Conservation (phyloP, 169 alveolate genomes). For the Theileria equi region DNA sequence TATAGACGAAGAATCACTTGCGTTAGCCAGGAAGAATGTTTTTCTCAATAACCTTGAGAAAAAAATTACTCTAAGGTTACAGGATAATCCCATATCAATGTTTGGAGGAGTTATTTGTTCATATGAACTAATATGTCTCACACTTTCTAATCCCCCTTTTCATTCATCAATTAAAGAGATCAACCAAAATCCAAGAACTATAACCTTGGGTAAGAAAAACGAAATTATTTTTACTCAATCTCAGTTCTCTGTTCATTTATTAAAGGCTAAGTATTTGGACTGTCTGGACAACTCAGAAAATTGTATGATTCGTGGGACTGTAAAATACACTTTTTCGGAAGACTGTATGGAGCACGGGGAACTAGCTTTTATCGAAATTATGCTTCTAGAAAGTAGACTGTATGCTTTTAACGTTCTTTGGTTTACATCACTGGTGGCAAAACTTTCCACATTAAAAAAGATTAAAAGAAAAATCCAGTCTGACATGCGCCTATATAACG, state of each 20-base stretch:
- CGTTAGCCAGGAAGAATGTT: conserved; percentile 44
- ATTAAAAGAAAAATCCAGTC: conserved; percentile 64
- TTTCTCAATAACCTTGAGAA: conserved; percentile 13
- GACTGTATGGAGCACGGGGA: conserved; percentile 65
- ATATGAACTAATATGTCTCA: conserved; percentile 39
- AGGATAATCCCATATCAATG: conserved; percentile 35
- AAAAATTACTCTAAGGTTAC: conserved; percentile 28
- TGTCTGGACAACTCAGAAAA: neutral
- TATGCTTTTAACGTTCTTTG: conserved; percentile 66
- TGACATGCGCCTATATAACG: conserved; percentile 65
- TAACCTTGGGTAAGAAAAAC: conserved; percentile 21
- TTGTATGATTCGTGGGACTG: conserved; percentile 24
- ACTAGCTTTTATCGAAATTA: conserved; percentile 64
- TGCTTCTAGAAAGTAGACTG: conserved; percentile 68
- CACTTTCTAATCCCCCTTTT: conserved; percentile 64
- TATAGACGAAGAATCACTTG: conserved; percentile 45
- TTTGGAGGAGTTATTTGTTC: conserved; percentile 28
- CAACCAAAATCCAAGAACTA: conserved; percentile 36
- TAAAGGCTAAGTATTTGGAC: neutral
- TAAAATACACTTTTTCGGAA: conserved; percentile 31
- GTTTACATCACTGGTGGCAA: conserved; percentile 73
- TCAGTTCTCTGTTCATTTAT: neutral
- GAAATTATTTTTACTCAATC: conserved; percentile 35
- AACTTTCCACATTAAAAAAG: conserved; percentile 62
- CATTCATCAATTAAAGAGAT: conserved; percentile 35